phyloP scores from a whole-genome alignment of 345 rosid genomes.

The Angophora floribunda region DNA sequence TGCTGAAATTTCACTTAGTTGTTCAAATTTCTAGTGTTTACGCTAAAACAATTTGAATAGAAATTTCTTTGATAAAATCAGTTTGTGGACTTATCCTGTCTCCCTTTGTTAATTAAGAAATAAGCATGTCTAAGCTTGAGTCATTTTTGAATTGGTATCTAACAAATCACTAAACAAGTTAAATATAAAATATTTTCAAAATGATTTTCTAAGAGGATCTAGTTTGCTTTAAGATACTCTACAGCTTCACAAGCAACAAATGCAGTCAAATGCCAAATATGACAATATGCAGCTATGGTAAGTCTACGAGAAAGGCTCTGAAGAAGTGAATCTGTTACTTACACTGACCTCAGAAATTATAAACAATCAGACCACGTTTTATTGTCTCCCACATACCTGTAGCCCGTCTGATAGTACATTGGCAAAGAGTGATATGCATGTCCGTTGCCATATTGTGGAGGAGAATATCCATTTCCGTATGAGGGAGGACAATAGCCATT shows the following conservation, averaged over 20 bases:
- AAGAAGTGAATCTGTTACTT: neutral
- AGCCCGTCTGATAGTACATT: conserved; percentile 45
- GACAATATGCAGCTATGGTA: neutral
- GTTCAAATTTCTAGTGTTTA: neutral
- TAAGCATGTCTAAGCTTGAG: neutral
- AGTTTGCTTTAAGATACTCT: neutral
- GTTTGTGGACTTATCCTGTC: neutral
- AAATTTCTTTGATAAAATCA: neutral
- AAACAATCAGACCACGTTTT: neutral
- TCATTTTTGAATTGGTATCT: neutral
- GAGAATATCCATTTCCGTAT: neutral
- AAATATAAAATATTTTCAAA: neutral
- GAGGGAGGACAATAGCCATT: conserved; percentile 6
- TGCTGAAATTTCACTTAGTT: neutral
- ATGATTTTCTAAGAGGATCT: neutral
- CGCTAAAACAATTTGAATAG: neutral
- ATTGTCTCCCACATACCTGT: conserved; percentile 40
- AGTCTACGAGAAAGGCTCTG: neutral
- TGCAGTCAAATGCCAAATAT: neutral
- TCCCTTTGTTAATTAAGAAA: neutral
- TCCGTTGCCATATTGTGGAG: neutral
- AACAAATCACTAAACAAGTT: neutral
- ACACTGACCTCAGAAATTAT: neutral
- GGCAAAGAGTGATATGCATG: conserved; percentile 43
- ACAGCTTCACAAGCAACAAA: neutral